A percentile compares a stretch with the other conserved stretches of the same genome.
phyloP scores from a whole-genome alignment of 148 eudicot genomes.

The Suaeda aralocaspica region DNA sequence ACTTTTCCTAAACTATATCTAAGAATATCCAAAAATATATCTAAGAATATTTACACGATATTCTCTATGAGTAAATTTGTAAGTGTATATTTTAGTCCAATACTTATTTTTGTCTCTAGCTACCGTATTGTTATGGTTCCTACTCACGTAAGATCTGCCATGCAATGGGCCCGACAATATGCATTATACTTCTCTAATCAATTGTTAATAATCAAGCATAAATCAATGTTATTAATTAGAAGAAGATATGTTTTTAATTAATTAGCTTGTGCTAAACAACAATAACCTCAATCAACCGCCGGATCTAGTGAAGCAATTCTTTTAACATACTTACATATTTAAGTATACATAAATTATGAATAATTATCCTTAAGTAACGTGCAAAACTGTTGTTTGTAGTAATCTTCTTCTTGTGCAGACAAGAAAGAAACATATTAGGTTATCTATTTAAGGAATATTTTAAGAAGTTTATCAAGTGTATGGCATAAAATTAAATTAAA shows the following conservation, averaged over 20 bases:
- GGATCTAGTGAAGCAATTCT: not conserved
- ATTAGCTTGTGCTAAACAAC: not conserved
- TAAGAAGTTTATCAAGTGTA: not conserved
- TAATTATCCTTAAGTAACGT: not conserved
- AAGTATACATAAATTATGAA: not conserved
- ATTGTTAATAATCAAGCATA: not conserved
- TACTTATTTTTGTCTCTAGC: not conserved
- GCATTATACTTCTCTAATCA: not conserved
- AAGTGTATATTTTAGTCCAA: not conserved
- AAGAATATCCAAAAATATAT: too few relatives aligned
- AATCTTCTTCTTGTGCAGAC: not conserved
- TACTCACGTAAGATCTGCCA: not conserved
- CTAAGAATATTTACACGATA: too few relatives aligned
- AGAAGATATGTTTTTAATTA: not conserved
- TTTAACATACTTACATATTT: not conserved
- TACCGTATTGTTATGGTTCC: not conserved
- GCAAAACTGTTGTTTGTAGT: not conserved
- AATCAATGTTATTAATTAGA: not conserved
- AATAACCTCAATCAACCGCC: constrained; percentile 7
- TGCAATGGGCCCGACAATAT: not conserved
- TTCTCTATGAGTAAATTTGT: too few relatives aligned
- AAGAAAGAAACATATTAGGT: constrained; percentile 1
- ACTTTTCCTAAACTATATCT: too few relatives aligned
- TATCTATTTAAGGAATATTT: not conserved
- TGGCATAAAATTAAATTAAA: not conserved